These are phyloP conservation scores for Neospora caninum DNA, from an alignment of 169 alveolate species.

Conservation along the genomic window DNA sequence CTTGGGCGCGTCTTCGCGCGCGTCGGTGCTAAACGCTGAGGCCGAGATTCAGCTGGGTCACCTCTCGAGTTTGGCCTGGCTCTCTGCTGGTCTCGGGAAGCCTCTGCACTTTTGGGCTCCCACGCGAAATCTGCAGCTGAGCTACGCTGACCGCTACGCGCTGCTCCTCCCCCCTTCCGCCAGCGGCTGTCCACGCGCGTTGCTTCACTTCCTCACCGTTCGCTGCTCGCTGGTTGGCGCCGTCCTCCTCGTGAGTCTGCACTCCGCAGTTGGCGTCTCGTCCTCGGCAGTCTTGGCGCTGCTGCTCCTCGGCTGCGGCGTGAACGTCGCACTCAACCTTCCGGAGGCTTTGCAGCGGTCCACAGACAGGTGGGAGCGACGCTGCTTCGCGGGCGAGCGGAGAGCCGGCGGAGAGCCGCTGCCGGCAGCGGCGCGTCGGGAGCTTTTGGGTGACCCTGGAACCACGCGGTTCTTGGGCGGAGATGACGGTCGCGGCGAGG, in stretches of 20 bases:
- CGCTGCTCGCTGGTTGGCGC: not conserved
- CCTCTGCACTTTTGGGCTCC: constrained; percentile 9
- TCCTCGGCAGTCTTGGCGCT: not conserved
- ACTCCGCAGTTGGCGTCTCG: not conserved
- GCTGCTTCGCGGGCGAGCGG: not conserved
- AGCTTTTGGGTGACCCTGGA: not conserved
- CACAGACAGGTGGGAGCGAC: not conserved
- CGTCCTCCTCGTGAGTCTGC: not conserved
- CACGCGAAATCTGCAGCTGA: not conserved
- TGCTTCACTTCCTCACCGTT: not conserved
- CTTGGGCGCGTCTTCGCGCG: not conserved
- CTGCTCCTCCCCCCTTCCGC: not conserved
- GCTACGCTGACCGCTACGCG: constrained; percentile 6
- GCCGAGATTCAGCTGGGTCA: not conserved
- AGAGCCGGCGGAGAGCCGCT: not conserved
- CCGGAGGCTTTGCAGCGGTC: not conserved
- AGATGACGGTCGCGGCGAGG: not conserved
- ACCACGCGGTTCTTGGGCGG: not conserved
- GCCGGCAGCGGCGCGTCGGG: not conserved
- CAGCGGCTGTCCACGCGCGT: not conserved
- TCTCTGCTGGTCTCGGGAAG: not conserved
- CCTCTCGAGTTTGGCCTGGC: constrained; percentile 23
- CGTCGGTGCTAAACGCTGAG: not conserved
- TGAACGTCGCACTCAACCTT: constrained; percentile 3
- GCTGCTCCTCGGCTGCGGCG: constrained; percentile 16